Evolutionary conservation across 2,329 filamentous ascomycete genomes (phyloP), one percentile per base, ranked within the genome.

Genomic region (Stemphylium beticola): DNA sequence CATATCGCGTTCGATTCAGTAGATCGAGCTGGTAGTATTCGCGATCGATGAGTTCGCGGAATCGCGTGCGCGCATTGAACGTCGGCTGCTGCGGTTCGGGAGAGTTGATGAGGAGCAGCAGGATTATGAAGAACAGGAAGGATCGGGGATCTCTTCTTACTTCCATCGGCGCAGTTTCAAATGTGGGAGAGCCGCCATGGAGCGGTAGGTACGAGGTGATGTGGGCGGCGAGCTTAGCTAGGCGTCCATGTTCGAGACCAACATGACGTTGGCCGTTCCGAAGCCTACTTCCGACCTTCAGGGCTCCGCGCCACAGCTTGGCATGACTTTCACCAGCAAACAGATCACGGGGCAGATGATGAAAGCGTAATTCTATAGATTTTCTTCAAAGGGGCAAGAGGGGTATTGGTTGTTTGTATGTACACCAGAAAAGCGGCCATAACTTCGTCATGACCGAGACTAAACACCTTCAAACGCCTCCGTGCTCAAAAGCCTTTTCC

Each of bases 11-110:
- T 14, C 53, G 53, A 29, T 74, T 75, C n/a, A 75, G 46, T 12
- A 82, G 67, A 12, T 75, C 74, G 17, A 86, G 75, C 49, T 80
- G 79, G 58, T 77, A 73, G 62, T 79, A 78, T 71, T 86, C 83
- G 57, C 79, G 76, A 15, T 74, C 74, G 49, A 85, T 73, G 52
- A 81, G 76, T 58, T 81, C 77, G 53, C 83, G 78, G 57, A 69
- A 75, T 43, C 66, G 70, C 41, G 69, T 64, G 49, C 67, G 67
- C 49, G 64, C 62, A 59, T 67, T 68, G 67, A 65, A 74, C 11
- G 62, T 53, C 40, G 67, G 64, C 57, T 71, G 70, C 53, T 74
- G 71, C 37, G 68, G 69, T 43, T 74, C 72, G 22, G 70, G 70
- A 33, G 70, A 73, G 64, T 74, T 75, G 52, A 75, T 66, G 24